Percentiles rank a stretch among this genome's conserved stretches.
Conservation (phyloP, 331 rosid species). For the Pyrus hybrid region DNA sequence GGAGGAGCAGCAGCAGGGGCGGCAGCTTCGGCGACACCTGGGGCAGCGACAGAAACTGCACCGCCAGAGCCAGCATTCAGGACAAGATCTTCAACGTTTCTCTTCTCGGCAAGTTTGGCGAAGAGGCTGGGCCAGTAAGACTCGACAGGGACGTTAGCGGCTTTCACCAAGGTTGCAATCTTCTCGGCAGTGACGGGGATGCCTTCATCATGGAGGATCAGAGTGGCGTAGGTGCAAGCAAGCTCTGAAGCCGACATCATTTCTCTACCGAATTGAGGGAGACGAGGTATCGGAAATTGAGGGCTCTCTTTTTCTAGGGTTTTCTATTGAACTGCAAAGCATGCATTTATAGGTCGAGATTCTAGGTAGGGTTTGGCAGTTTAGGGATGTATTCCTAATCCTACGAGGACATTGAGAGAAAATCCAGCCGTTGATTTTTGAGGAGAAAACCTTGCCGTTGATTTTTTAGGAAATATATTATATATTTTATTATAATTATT, state of each 20-base stretch:
- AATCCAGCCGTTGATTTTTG: no score
- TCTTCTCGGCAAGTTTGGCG: constrained; percentile 69
- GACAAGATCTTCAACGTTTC: constrained; percentile 55
- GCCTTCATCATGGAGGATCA: constrained; percentile 59
- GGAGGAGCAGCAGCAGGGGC: constrained; percentile 25
- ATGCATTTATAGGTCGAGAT: no score
- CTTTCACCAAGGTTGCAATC: constrained; percentile 46
- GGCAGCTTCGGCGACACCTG: constrained; percentile 24
- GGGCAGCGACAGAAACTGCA: constrained; percentile 40
- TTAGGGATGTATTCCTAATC: no score
- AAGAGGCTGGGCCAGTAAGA: constrained; percentile 66
- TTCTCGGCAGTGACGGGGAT: no score
- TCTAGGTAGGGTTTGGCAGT: no score
- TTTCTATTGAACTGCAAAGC: no score
- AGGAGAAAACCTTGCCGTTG: no score
- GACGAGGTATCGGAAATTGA: no score
- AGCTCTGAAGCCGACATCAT: constrained; percentile 47
- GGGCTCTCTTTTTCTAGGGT: no score
- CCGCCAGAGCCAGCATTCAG: constrained; percentile 58
- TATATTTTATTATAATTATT: no score
- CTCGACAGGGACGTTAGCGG: constrained; percentile 48
- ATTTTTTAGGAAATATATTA: no score
- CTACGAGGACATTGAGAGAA: no score
- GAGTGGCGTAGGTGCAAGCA: constrained; percentile 54
- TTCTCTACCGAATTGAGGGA: neutral